These are phyloP conservation scores for Houttuynia cordata DNA, from an alignment of 164 flowering plant genomes.

Conservation along the genomic window DNA sequence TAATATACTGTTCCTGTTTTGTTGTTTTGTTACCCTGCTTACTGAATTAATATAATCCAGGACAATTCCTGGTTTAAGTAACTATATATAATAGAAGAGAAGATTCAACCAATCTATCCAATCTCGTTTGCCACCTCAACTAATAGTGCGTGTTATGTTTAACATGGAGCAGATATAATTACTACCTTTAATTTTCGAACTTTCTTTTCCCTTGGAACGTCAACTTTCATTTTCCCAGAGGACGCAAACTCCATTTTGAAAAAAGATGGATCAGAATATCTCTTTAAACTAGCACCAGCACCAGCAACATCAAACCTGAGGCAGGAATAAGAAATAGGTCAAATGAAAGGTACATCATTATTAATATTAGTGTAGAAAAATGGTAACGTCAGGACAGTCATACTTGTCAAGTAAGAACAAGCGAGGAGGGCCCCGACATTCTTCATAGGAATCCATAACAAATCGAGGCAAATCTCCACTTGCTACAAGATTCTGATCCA, in stretches of 20 bases:
- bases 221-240: conserved; percentile 17
- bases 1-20: too few species aligned
- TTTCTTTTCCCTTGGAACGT: conserved; percentile 58
- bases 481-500: conserved; percentile 57
- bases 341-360: background rate
- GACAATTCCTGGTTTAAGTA: too few species aligned
- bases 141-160: background rate
- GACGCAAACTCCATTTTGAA: conserved; percentile 47
- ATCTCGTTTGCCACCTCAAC: background rate
- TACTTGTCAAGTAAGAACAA: conserved; percentile 95
- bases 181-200: conserved; percentile 66
- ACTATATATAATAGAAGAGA: background rate
- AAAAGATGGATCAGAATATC: conserved; percentile 93
- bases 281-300: conserved; percentile 95
- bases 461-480: conserved; percentile 86
- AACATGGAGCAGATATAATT: background rate
- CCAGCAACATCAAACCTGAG: conserved; percentile 93
- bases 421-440: conserved; percentile 92
- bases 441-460: conserved; percentile 95
- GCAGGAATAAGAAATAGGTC: background rate
- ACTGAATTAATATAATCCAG: too few species aligned
- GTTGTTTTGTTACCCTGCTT: too few species aligned
- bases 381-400: conserved; percentile 9
- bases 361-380: background rate
- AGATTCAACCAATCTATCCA: background rate